These are phyloP conservation scores for Ogataea ganodermae DNA, from an alignment of 805 yeast genomes.

Conservation along the genomic window DNA sequence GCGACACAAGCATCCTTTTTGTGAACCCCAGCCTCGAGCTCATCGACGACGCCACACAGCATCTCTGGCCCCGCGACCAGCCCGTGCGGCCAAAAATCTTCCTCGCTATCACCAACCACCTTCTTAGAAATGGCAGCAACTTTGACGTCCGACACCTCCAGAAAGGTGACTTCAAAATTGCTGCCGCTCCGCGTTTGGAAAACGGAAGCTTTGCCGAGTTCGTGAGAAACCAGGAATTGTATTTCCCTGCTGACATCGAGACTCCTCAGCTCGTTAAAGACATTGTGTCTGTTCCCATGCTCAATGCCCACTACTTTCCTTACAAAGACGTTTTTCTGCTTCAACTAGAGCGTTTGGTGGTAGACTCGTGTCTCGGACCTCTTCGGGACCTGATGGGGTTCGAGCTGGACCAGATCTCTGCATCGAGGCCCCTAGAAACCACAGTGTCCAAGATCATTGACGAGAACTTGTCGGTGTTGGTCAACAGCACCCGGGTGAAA, in stretches of 20 bases:
- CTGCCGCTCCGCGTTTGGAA: slow-evolving; percentile 19
- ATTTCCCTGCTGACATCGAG: slow-evolving; percentile 18
- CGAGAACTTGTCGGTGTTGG: slow-evolving; percentile 20
- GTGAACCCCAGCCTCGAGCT: slow-evolving; percentile 28
- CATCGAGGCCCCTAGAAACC: slow-evolving; percentile 7
- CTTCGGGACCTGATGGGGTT: slow-evolving; percentile 15
- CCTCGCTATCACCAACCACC: slow-evolving; percentile 26
- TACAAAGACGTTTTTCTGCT: slow-evolving; percentile 21
- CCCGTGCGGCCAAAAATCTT: slow-evolving; percentile 23
- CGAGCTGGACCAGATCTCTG: slow-evolving; percentile 2
- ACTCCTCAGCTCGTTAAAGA: slow-evolving; percentile 17
- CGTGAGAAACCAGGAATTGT: slow-evolving; percentile 9
- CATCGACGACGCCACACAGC: slow-evolving; percentile 14
- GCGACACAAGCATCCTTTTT: slow-evolving; percentile 26
- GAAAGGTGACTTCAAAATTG: slow-evolving; percentile 26
- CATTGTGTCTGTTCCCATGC: slow-evolving; percentile 16
- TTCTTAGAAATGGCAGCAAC: slow-evolving; percentile 14
- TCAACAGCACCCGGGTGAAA: slow-evolving; percentile 7
- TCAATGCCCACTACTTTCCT: slow-evolving; percentile 24
- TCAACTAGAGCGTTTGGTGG: slow-evolving; percentile 26
- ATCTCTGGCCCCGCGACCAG: slow-evolving; percentile 8
- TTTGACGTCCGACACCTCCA: slow-evolving; percentile 27
- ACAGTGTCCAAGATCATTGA: slow-evolving; percentile 13
- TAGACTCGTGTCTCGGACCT: slow-evolving; percentile 27
- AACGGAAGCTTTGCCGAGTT: slow-evolving; percentile 1